These are phyloP conservation scores for Cryptococcus sp. DNA, from an alignment of 1,284 basidiomycete genomes.

Conservation along the genomic window DNA sequence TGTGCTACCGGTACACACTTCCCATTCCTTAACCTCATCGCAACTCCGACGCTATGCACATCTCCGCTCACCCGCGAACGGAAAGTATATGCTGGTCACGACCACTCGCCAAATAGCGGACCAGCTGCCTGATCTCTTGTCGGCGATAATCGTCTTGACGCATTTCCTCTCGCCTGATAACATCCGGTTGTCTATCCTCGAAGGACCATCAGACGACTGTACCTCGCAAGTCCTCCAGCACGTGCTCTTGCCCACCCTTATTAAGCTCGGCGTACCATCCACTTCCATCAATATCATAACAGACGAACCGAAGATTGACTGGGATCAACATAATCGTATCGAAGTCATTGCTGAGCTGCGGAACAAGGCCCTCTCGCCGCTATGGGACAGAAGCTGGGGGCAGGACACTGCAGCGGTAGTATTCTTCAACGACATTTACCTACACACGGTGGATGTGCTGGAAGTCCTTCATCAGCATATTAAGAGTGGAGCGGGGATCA, in stretches of 20 bases:
- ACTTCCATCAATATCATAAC: slow-evolving; percentile 36
- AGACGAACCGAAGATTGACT: slow-evolving; percentile 42
- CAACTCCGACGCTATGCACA: slow-evolving; percentile 42
- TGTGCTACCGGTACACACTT: slow-evolving; percentile 31
- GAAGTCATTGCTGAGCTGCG: slow-evolving; percentile 47
- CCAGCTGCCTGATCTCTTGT: slow-evolving; percentile 50
- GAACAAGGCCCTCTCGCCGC: slow-evolving; percentile 46
- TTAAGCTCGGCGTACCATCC: slow-evolving; percentile 36
- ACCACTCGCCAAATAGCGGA: slow-evolving; percentile 44
- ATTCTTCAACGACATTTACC: slow-evolving; percentile 53
- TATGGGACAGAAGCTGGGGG: slow-evolving; percentile 40
- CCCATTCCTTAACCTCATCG: slow-evolving; percentile 32
- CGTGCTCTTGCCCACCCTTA: slow-evolving; percentile 42
- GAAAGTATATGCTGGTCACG: slow-evolving; percentile 43
- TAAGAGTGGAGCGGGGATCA: slow-evolving; percentile 37
- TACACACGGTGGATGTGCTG: slow-evolving; percentile 45
- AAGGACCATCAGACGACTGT: slow-evolving; percentile 51
- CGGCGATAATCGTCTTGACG: slow-evolving; percentile 42
- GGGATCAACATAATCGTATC: slow-evolving; percentile 46
- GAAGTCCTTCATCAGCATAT: slow-evolving; percentile 51
- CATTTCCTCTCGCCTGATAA: slow-evolving; percentile 41
- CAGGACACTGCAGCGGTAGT: slow-evolving; percentile 40
- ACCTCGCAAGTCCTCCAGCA: slow-evolving; percentile 40
- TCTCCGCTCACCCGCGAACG: slow-evolving; percentile 20
- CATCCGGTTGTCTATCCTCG: slow-evolving; percentile 47